These are phyloP conservation scores for Colletotrichum sp. DNA, from an alignment of 2,329 filamentous ascomycete genomes.

Conservation along the genomic window DNA sequence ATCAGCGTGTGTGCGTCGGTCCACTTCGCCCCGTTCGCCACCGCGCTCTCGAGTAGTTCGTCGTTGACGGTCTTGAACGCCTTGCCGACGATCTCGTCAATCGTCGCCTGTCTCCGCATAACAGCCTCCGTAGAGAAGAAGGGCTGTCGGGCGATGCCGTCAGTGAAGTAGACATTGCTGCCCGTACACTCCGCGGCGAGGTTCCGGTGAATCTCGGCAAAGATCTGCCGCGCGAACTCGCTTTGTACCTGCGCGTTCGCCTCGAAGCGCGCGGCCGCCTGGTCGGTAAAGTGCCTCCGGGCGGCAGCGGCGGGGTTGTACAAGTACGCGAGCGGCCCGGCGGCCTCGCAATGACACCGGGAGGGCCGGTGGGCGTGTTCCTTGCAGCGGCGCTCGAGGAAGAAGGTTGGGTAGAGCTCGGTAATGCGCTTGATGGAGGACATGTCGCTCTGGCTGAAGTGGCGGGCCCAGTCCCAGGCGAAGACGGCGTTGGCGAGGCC, in stretches of 20 bases:
- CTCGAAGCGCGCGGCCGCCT: background rate
- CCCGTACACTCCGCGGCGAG: background rate
- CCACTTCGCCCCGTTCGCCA: background rate
- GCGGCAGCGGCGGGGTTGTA: slow-evolving; percentile 20
- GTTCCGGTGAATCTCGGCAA: background rate
- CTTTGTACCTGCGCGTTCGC: background rate
- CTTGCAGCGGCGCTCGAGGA: slow-evolving; percentile 18
- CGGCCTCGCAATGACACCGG: slow-evolving; percentile 16
- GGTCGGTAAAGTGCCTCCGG: slow-evolving; percentile 1
- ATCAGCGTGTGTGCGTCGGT: slow-evolving; percentile 1
- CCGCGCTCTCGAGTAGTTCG: background rate
- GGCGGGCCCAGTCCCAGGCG: background rate
- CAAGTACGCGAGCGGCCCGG: slow-evolving; percentile 1
- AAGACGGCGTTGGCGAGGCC: background rate
- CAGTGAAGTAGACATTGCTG: slow-evolving; percentile 1
- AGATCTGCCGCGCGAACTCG: background rate
- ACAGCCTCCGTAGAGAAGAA: slow-evolving; percentile 1
- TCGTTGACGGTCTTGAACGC: background rate
- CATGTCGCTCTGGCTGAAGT: background rate
- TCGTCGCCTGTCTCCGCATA: background rate
- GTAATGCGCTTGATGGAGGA: background rate
- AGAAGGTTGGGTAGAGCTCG: background rate
- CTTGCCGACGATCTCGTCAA: background rate
- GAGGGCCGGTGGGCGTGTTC: slow-evolving; percentile 3
- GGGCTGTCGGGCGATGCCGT: slow-evolving; percentile 4